Evolutionary conservation across 2,329 filamentous ascomycete genomes (phyloP).

Genomic region (Pleurostoma richardsiae): DNA sequence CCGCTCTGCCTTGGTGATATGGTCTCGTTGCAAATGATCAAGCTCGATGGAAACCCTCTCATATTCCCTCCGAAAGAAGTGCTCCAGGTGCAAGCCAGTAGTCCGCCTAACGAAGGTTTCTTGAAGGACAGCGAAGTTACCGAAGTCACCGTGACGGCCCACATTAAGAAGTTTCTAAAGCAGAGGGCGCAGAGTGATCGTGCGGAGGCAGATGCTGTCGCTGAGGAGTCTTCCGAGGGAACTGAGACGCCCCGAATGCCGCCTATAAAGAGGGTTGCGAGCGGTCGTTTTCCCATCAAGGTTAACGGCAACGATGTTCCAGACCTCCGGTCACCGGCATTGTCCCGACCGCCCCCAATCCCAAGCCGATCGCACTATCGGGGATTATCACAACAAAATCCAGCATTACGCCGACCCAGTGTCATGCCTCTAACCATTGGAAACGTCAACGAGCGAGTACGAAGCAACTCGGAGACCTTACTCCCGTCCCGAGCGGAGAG

Average conservation of each 20-base stretch:
- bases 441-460: constrained; percentile 62
- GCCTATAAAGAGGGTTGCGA: constrained; percentile 53
- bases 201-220: constrained; percentile 49
- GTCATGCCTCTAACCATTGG: constrained; percentile 68
- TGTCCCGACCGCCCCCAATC: constrained; percentile 67
- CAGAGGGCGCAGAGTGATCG: constrained; percentile 46
- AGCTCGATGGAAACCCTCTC: constrained; percentile 84
- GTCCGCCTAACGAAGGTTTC: constrained; percentile 49
- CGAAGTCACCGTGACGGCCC: constrained; percentile 53
- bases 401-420: constrained; percentile 61
- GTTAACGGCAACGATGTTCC: constrained; percentile 67
- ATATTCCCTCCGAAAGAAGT: constrained; percentile 71
- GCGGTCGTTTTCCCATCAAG: constrained; percentile 63
- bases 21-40: constrained; percentile 81
- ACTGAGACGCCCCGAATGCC: constrained; percentile 74
- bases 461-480: constrained; percentile 61
- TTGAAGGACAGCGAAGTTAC: constrained; percentile 60
- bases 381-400: constrained; percentile 64
- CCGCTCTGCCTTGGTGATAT: constrained; percentile 84
- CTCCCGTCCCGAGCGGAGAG: constrained; percentile 42
- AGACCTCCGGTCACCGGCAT: constrained; percentile 63
- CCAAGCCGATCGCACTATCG: constrained; percentile 78
- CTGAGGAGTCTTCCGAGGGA: constrained; percentile 65
- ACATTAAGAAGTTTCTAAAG: constrained; percentile 57
- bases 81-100: constrained; percentile 52